phyloP scores from a whole-genome alignment of 495 filamentous ascomycete genomes.

The Tuber microsphaerosporum region DNA sequence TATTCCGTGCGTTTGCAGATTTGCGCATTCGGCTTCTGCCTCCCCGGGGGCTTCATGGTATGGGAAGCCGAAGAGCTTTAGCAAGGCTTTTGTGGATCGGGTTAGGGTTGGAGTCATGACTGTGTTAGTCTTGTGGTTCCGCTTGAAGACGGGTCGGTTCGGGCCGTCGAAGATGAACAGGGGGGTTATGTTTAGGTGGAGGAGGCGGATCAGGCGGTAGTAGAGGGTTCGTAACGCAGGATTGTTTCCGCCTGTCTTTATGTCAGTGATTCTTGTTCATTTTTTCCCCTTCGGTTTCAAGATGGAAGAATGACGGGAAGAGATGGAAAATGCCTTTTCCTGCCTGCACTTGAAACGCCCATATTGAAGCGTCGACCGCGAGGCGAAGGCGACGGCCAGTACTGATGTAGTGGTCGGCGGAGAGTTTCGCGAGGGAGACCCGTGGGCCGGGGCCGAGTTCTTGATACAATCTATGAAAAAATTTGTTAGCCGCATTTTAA shows the following conservation, averaged over 20 bases:
- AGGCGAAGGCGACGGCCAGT: constrained; percentile 69
- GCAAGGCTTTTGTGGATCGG: constrained; percentile 62
- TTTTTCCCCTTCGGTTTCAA: background rate
- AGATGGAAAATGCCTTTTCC: constrained; percentile 53
- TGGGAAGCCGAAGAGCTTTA: constrained; percentile 77
- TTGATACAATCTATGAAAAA: constrained; percentile 64
- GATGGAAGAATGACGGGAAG: background rate
- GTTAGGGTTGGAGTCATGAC: constrained; percentile 50
- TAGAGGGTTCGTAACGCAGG: constrained; percentile 88
- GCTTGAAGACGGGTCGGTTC: constrained; percentile 83
- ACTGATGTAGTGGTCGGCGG: constrained; percentile 64
- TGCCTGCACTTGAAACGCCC: constrained; percentile 89
- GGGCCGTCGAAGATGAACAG: constrained; percentile 94
- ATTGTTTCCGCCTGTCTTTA: constrained; percentile 65
- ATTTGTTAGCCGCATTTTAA: background rate
- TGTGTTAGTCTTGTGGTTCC: constrained; percentile 58
- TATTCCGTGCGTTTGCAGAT: constrained; percentile 71
- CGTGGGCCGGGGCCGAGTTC: constrained; percentile 78
- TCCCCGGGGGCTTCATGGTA: constrained; percentile 87
- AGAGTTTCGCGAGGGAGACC: constrained; percentile 74
- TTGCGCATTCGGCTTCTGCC: constrained; percentile 91
- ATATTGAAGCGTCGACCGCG: constrained; percentile 93
- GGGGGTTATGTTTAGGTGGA: constrained; percentile 72
- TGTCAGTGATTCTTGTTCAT: constrained; percentile 7
- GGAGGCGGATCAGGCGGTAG: constrained; percentile 77